These are phyloP conservation scores for Malus hybrid DNA, from an alignment of 331 rosid genomes.

Conservation along the genomic window DNA sequence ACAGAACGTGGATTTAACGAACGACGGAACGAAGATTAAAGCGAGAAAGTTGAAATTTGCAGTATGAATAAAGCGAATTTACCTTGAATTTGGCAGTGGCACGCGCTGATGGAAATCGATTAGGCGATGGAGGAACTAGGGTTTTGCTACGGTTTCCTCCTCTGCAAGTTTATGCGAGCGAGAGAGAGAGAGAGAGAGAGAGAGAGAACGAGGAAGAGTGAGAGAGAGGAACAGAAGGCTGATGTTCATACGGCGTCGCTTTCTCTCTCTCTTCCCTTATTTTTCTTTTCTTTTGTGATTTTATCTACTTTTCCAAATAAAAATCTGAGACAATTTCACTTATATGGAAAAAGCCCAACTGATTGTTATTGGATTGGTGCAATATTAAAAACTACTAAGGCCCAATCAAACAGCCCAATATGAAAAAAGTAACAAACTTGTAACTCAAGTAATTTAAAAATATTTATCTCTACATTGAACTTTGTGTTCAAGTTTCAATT, in stretches of 20 bases:
- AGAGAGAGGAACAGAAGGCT: neutral
- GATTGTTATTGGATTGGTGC: no score
- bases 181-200: no score
- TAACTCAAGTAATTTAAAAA: no score
- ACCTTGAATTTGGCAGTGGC: neutral
- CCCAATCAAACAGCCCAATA: no score
- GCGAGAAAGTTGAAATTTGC: neutral
- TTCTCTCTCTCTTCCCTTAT: neutral
- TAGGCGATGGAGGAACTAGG: conserved; percentile 12
- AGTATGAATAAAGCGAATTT: neutral
- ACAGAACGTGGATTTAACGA: neutral
- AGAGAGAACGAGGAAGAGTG: neutral
- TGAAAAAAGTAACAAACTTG: no score
- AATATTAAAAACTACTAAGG: no score
- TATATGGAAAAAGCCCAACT: no score
- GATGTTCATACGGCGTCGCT: neutral
- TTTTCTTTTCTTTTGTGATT: neutral
- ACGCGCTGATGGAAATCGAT: neutral
- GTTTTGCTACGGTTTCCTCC: conserved; percentile 15
- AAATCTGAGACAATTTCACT: neutral
- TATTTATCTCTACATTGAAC: no score
- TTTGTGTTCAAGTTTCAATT: no score
- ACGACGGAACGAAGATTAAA: neutral
- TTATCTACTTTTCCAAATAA: neutral
- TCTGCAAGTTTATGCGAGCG: conserved; percentile 1